These are phyloP conservation scores for Trichosporon asahii DNA, from an alignment of 1,284 basidiomycete species.

Conservation along the genomic window DNA sequence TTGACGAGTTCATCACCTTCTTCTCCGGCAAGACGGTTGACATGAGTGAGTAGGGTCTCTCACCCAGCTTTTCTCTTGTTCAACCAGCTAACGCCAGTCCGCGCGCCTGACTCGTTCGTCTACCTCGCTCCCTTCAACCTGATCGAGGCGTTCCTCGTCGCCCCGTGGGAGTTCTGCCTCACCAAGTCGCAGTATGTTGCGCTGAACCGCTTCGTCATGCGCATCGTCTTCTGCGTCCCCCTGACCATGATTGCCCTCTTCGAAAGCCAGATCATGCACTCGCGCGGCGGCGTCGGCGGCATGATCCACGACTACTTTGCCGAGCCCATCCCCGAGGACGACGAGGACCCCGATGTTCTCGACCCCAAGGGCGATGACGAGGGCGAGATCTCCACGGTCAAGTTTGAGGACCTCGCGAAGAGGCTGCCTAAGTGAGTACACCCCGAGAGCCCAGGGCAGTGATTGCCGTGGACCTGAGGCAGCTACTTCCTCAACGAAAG, in stretches of 20 bases:
- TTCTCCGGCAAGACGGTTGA: slow-evolving; percentile 84
- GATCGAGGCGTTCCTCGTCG: slow-evolving; percentile 65
- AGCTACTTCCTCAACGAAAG: too few species aligned
- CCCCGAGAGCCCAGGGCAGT: too few species aligned
- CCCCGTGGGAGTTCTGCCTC: slow-evolving; percentile 69
- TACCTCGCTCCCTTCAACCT: slow-evolving; percentile 65
- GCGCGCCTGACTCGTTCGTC: slow-evolving; percentile 67
- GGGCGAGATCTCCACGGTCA: slow-evolving; percentile 65
- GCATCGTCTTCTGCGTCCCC: slow-evolving; percentile 72
- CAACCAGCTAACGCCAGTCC: slow-evolving; percentile 61
- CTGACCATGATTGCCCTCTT: slow-evolving; percentile 69
- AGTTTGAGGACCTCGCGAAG: slow-evolving; percentile 71
- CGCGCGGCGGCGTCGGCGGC: slow-evolving; percentile 51
- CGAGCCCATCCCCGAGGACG: slow-evolving; percentile 58
- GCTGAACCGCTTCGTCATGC: slow-evolving; percentile 77
- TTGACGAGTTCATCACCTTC: slow-evolving; percentile 64
- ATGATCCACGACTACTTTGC: slow-evolving; percentile 69
- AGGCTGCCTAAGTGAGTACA: slow-evolving; percentile 66
- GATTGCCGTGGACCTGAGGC: too few species aligned
- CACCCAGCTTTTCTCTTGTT: too few species aligned
- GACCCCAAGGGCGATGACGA: slow-evolving; percentile 56
- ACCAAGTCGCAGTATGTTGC: slow-evolving; percentile 44
- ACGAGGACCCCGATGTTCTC: slow-evolving; percentile 63
- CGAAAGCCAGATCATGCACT: slow-evolving; percentile 64
- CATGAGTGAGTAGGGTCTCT: slow-evolving; percentile 40